Evolutionary conservation across 2,329 filamentous ascomycete genomes (phyloP).

Genomic region (Colletotrichum sp.): DNA sequence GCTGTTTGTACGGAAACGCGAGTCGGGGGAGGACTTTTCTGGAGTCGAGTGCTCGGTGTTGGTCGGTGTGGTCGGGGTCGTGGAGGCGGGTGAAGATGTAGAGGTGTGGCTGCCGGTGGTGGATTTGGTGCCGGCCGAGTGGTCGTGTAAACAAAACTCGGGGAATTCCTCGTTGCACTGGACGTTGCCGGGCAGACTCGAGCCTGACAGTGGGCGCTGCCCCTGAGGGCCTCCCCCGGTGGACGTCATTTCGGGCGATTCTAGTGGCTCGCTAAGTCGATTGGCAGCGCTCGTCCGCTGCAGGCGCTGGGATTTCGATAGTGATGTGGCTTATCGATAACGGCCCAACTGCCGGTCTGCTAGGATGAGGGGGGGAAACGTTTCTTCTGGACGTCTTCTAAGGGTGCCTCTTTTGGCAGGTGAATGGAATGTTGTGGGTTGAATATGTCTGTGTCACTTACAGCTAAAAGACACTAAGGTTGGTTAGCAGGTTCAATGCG

Average conservation of each 20-base stretch:
- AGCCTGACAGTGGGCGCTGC: slow-evolving; percentile 17
- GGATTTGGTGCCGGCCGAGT: slow-evolving; percentile 22
- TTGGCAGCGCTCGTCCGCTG: slow-evolving; percentile 20
- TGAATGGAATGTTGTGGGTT: not conserved
- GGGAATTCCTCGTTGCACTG: slow-evolving; percentile 40
- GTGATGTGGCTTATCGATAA: slow-evolving; percentile 17
- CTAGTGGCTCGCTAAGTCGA: slow-evolving; percentile 20
- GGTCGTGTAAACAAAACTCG: slow-evolving; percentile 48
- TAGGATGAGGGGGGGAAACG: not conserved
- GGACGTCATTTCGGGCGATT: slow-evolving; percentile 20
- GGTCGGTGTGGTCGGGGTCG: slow-evolving; percentile 29
- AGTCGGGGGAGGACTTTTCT: slow-evolving; percentile 25
- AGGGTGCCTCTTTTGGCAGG: not conserved
- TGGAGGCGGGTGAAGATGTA: slow-evolving; percentile 28
- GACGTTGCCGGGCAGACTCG: slow-evolving; percentile 40
- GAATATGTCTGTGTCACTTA: not conserved
- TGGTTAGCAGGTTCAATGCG: not conserved
- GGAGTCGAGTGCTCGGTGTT: slow-evolving; percentile 25
- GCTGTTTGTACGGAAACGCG: slow-evolving; percentile 25
- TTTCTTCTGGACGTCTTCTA: not conserved
- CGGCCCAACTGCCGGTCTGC: slow-evolving; percentile 3
- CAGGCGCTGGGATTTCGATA: slow-evolving; percentile 16
- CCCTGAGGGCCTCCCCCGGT: slow-evolving; percentile 16
- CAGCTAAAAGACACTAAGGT: not conserved
- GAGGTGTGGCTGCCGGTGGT: slow-evolving; percentile 21